A percentile compares a stretch with the other conserved stretches of the same genome.
Conservation (phyloP, 2,329 filamentous ascomycete genomes). For the Penicillium sp. region DNA sequence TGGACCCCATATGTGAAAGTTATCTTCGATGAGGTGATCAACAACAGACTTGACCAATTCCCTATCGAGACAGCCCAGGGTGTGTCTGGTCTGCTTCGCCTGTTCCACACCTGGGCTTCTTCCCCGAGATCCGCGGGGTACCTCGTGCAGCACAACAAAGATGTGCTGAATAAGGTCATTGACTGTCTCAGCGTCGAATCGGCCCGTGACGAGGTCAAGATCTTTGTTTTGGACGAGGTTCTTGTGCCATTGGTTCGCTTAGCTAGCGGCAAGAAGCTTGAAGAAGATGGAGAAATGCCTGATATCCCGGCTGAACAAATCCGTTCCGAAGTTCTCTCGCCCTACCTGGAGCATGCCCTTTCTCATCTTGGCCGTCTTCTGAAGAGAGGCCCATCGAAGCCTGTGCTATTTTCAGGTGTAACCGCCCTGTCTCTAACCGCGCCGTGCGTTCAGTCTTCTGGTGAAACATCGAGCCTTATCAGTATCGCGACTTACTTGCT, state of each 20-base stretch:
- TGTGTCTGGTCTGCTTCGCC: conserved; percentile 75
- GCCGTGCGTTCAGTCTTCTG: conserved; percentile 63
- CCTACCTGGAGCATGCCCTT: conserved; percentile 68
- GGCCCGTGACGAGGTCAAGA: conserved; percentile 81
- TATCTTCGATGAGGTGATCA: conserved; percentile 73
- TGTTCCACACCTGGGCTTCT: conserved; percentile 79
- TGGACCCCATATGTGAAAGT: conserved; percentile 70
- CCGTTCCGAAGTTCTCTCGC: conserved; percentile 40
- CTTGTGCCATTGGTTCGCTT: conserved; percentile 67
- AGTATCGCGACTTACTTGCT: conserved; percentile 78
- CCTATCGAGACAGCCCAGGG: conserved; percentile 85
- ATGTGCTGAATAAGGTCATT: conserved; percentile 67
- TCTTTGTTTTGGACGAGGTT: conserved; percentile 73
- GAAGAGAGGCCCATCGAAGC: conserved; percentile 63
- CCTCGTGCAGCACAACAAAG: conserved; percentile 60
- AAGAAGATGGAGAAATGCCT: conserved; percentile 48
- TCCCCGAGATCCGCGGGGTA: conserved; percentile 66
- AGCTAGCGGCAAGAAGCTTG: conserved; percentile 54
- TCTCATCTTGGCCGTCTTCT: conserved; percentile 51
- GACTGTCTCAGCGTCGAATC: conserved; percentile 70
- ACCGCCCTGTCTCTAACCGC: conserved; percentile 75
- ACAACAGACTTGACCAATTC: conserved; percentile 74
- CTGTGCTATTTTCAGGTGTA: conserved; percentile 76
- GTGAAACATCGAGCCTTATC: conserved; percentile 70
- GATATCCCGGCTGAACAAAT: conserved; percentile 42